phyloP scores from a whole-genome alignment of 192 early-diverging fungal species.

The Mortierella alpina region DNA sequence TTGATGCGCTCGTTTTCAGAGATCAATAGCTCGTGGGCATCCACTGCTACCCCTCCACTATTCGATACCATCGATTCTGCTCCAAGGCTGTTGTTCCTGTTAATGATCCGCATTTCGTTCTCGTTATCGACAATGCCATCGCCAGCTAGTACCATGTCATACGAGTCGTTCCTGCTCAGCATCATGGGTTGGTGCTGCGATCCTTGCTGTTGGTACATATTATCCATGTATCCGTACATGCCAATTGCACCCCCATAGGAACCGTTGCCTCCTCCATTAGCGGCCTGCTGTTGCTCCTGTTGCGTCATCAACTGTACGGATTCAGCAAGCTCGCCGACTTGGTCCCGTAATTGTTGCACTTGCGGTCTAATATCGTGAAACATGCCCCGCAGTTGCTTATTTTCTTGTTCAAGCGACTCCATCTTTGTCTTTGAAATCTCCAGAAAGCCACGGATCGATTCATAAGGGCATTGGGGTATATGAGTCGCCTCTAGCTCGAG shows the following conservation, averaged over 20 bases:
- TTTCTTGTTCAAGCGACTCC: conserved; percentile 58
- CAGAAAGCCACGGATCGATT: conserved; percentile 68
- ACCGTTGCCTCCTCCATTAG: background rate
- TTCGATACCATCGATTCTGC: conserved; percentile 31
- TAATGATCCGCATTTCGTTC: conserved; percentile 12
- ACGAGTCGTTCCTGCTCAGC: conserved; percentile 19
- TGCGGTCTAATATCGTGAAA: conserved; percentile 46
- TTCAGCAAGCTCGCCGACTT: conserved; percentile 41
- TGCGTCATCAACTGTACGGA: conserved; percentile 40
- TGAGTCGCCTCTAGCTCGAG: conserved; percentile 53
- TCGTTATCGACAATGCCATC: conserved; percentile 12
- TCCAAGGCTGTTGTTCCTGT: conserved; percentile 38
- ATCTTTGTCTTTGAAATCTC: conserved; percentile 56
- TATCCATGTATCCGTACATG: conserved; percentile 32
- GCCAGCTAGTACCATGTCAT: background rate
- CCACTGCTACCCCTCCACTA: conserved; percentile 4
- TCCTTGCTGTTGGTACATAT: conserved; percentile 1
- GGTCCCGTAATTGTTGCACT: conserved; percentile 44
- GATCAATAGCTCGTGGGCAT: conserved; percentile 57
- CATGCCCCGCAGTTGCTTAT: conserved; percentile 53
- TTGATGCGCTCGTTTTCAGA: conserved; percentile 64
- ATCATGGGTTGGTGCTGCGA: background rate
- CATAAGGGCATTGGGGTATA: conserved; percentile 65
- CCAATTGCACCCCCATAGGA: conserved; percentile 9
- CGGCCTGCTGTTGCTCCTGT: conserved; percentile 30